Base-by-base conservation (phyloP, 2,329 filamentous ascomycete genomes). In the Herpotrichia juniperi region DNA sequence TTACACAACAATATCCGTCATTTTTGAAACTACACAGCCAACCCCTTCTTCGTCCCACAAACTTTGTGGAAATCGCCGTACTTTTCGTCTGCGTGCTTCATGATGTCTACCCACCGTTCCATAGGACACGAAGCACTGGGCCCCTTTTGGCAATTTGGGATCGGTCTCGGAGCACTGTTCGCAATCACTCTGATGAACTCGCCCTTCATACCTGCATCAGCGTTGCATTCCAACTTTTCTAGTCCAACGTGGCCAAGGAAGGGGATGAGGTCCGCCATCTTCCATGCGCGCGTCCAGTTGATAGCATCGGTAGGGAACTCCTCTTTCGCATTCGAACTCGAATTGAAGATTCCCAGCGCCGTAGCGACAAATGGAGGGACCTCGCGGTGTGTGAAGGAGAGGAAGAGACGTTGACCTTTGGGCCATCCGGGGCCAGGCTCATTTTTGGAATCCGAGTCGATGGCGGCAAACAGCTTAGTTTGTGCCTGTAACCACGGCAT, bases 301-400 rank as follows among this genome's bases (percentile, higher is more conserved):
- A 69, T 69, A 42, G 64, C 63, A 63, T 88, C 83, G 9, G 78
- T 76, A 53, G 85, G 80, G 0, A 81, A 74, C 1, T 87, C 85
- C 79, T 89, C 87, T 1, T 83, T 84, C 21, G 80, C 80, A 50
- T 86, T 85, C 56, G 85, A 76, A 1, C 83, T 85, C 63, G 87
- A 87, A 74, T 88, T 88, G 77, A 88, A 89, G 1, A 89, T 74
- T 0, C 86, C 87, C 68, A 89, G 79, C 0, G 87, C 85, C 0
- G 87, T 86, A 1, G 85, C 75, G 1, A 88, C 83, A 60, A 85
- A 86, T 1, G 87, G 86, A 0, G 86, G 86, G 3, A 89, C 75
- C 67, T 89, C 86, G 12, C 86, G 81, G 64, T 89, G 87, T 0
- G 86, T 88, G 72, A 89, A 89, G 52, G 83, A 84, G 31, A 88